phyloP scores from a whole-genome alignment of 129 eudicot species.

The Ambrosia artemisiifolia region DNA sequence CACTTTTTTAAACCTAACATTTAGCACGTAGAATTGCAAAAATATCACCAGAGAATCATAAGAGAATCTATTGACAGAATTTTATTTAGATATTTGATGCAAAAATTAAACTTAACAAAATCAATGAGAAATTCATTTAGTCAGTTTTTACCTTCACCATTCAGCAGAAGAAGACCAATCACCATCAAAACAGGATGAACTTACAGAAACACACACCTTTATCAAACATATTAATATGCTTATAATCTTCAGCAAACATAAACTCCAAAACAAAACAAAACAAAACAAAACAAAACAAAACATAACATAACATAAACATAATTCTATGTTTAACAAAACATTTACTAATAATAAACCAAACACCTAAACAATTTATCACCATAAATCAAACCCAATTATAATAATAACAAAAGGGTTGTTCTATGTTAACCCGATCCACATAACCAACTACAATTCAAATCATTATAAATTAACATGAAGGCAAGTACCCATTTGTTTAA shows the following conservation, averaged over 20 bases:
- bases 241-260: background rate
- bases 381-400: background rate
- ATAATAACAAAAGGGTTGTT: too few species aligned
- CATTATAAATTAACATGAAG: too few species aligned
- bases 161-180: constrained; percentile 63
- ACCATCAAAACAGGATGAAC: constrained; percentile 91
- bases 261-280: background rate
- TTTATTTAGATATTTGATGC: background rate
- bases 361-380: background rate
- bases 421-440: too few species aligned
- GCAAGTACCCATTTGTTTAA: too few species aligned
- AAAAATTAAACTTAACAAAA: background rate
- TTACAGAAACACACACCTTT: constrained; percentile 38
- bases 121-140: background rate
- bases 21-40: background rate
- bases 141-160: constrained; percentile 76
- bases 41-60: background rate
- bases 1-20: too few species aligned
- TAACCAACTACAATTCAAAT: too few species aligned
- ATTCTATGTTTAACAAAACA: background rate
- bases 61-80: background rate
- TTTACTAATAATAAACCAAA: background rate
- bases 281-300: too few species aligned
- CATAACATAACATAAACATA: constrained; percentile 9
- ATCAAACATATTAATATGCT: background rate